Percentiles rank a stretch among this genome's conserved stretches.
These are phyloP conservation scores for Globisporangium paroecandrum DNA, from an alignment of 352 stramenopile genomes.

Conservation along the genomic window DNA sequence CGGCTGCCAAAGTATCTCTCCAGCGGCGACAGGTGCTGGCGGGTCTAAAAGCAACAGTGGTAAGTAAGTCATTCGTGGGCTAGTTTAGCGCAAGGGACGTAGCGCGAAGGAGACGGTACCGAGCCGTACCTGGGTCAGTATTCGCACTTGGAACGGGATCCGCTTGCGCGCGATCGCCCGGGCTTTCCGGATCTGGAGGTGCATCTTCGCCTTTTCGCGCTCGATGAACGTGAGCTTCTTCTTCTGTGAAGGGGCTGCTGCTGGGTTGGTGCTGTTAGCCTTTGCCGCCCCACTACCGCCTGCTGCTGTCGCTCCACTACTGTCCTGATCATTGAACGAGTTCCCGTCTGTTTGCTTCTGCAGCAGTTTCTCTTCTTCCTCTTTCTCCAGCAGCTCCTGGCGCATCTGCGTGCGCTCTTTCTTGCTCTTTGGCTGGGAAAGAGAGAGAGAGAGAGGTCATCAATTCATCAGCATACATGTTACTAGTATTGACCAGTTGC, in stretches of 20 bases:
- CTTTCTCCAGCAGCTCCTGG: slow-evolving; percentile 52
- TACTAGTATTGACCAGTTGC: no score
- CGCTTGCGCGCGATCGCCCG: slow-evolving; percentile 51
- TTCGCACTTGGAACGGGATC: slow-evolving; percentile 63
- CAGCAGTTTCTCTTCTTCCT: slow-evolving; percentile 34
- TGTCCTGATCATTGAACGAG: neutral
- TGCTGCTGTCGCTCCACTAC: neutral
- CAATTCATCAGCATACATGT: neutral
- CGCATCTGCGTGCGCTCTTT: slow-evolving; percentile 52
- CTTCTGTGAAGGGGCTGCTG: neutral
- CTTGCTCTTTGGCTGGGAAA: slow-evolving; percentile 31
- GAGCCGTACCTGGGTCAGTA: slow-evolving; percentile 41
- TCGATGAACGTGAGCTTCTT: slow-evolving; percentile 45
- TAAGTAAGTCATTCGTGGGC: no score
- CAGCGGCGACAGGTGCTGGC: slow-evolving; percentile 46
- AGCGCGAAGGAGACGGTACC: no score
- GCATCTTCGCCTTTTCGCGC: slow-evolving; percentile 49
- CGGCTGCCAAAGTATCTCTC: slow-evolving; percentile 62
- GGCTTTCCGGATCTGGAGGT: slow-evolving; percentile 50
- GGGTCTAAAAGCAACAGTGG: slow-evolving; percentile 13
- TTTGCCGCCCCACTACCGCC: neutral
- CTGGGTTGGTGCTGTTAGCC: neutral
- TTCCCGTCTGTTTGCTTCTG: slow-evolving; percentile 11
- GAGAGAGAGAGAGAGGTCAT: neutral
- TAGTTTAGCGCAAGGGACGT: no score